phyloP scores from a whole-genome alignment of 192 early-diverging fungal species.

The Chytriomyces sp. region DNA sequence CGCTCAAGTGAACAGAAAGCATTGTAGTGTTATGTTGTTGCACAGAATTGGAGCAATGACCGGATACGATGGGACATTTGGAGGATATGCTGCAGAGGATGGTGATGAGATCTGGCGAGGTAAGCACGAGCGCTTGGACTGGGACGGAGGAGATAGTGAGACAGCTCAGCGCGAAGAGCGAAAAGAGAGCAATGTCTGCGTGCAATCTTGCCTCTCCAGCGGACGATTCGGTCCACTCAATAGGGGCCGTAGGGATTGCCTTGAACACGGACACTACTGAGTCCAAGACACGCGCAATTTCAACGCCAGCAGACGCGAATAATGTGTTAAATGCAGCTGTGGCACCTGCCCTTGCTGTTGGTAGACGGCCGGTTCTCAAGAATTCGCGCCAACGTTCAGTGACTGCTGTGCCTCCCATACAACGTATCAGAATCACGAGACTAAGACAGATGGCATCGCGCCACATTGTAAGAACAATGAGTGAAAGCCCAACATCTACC shows the following conservation, averaged over 20 bases:
- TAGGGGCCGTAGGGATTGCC: background rate
- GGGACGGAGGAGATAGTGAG: background rate
- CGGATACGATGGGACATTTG: background rate
- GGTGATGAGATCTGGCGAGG: background rate
- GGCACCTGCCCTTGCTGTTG: background rate
- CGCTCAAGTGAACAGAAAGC: background rate
- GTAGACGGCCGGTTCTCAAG: background rate
- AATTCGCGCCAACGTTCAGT: background rate
- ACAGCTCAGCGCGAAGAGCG: background rate
- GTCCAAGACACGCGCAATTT: too few relatives aligned
- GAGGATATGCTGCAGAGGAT: background rate
- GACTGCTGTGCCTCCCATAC: background rate
- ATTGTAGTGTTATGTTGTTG: background rate
- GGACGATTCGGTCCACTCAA: too few relatives aligned
- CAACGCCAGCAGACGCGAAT: background rate
- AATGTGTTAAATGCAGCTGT: background rate
- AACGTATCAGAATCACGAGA: background rate
- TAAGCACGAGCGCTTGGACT: background rate
- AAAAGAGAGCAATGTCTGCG: background rate
- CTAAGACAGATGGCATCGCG: slow-evolving; percentile 1
- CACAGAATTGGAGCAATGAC: background rate
- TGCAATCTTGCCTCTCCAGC: background rate
- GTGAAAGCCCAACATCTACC: background rate
- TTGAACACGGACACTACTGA: too few relatives aligned
- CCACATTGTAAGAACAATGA: slow-evolving; percentile 3